Evolutionary conservation across 2,329 filamentous ascomycete species (phyloP).

Genomic region (Cercospora zeina): DNA sequence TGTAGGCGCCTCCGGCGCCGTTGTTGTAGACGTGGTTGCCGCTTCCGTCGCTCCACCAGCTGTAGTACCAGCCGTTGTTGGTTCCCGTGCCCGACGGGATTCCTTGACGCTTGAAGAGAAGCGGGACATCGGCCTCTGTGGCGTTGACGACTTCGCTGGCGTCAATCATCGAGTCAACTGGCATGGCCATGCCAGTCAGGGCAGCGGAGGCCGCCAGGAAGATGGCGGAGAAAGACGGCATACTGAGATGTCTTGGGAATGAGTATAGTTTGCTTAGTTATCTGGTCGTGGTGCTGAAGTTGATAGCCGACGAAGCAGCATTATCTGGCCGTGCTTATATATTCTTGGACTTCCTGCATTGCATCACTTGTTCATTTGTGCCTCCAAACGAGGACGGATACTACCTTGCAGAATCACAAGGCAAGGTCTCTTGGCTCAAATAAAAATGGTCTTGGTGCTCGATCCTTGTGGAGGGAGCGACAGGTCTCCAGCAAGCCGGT

Average conservation of each 20-base stretch:
- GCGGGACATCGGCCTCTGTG: background rate
- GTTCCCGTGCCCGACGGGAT: constrained; percentile 44
- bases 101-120: background rate
- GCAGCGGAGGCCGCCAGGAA: background rate
- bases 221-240: background rate
- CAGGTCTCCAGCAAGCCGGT: background rate
- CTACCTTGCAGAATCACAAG: too few species aligned
- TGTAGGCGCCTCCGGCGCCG: constrained; percentile 51
- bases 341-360: background rate
- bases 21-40: constrained; percentile 57
- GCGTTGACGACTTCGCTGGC: background rate
- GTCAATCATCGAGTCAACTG: background rate
- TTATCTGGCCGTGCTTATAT: background rate
- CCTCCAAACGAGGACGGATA: background rate
- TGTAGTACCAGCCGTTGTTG: constrained; percentile 60
- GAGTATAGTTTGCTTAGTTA: background rate
- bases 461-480: background rate
- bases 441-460: background rate
- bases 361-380: too few species aligned
- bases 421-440: background rate
- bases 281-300: background rate
- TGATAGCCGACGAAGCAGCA: background rate
- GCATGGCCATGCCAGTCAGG: background rate
- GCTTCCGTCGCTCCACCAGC: constrained; percentile 59
- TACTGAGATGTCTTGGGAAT: background rate